These are phyloP conservation scores for Echria macrotheca DNA, from an alignment of 495 filamentous ascomycete species.

Conservation along the genomic window DNA sequence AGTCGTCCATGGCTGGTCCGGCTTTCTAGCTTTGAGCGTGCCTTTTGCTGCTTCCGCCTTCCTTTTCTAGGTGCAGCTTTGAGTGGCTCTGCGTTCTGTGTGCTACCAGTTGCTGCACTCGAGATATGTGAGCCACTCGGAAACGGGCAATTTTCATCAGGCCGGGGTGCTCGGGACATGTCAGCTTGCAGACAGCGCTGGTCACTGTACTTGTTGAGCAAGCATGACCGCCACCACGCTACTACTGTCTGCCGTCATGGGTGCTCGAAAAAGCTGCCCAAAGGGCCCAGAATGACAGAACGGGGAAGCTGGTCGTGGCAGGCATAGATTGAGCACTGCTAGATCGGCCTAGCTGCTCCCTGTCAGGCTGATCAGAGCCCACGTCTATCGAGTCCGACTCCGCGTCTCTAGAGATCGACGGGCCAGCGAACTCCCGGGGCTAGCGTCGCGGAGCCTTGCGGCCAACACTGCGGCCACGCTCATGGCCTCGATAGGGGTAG, in stretches of 20 bases:
- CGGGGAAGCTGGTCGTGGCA: conserved; percentile 13
- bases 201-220: conserved; percentile 17
- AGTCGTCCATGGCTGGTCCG: background rate
- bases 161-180: conserved; percentile 10
- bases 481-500: conserved; percentile 9
- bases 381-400: too few species aligned
- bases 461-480: conserved; percentile 18
- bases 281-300: too few species aligned
- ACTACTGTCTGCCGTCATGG: too few species aligned
- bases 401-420: background rate
- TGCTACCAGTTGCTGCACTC: background rate
- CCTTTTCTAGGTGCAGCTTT: background rate
- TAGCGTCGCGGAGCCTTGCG: conserved; percentile 4
- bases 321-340: conserved; percentile 1
- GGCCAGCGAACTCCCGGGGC: conserved; percentile 1
- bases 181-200: conserved; percentile 14
- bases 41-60: too few species aligned
- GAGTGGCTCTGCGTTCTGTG: conserved; percentile 4
- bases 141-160: background rate
- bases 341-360: background rate
- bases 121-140: conserved; percentile 15
- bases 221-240: conserved; percentile 6
- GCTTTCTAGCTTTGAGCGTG: too few species aligned
- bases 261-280: too few species aligned
- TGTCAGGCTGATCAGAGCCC: too few species aligned